These are phyloP conservation scores for Phragmites australis DNA, from an alignment of 176 grass and related monocot genomes.

Conservation along the genomic window DNA sequence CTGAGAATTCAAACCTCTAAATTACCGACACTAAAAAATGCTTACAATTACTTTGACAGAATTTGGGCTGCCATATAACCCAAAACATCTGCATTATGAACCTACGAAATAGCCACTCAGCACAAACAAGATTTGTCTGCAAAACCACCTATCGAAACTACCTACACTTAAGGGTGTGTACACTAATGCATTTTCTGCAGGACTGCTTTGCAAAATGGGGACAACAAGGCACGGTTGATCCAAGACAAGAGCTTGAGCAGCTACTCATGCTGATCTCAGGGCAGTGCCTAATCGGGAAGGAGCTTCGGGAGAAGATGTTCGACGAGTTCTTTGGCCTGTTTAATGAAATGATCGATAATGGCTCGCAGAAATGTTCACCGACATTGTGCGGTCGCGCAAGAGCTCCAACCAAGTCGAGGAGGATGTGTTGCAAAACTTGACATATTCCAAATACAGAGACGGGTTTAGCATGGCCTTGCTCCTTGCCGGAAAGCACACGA, in stretches of 20 bases:
- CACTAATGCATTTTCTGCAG: not conserved
- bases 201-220: conserved; percentile 41
- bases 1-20: too few relatives aligned
- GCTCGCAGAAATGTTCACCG: conserved; percentile 40
- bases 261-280: conserved; percentile 47
- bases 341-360: too few relatives aligned
- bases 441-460: conserved; percentile 52
- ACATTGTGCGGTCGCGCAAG: conserved; percentile 48
- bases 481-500: conserved; percentile 52
- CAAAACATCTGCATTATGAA: too few relatives aligned
- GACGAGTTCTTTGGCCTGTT: conserved; percentile 46
- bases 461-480: conserved; percentile 40
- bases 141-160: too few relatives aligned
- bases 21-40: too few relatives aligned
- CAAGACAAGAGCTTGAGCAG: conserved; percentile 47
- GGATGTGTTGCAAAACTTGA: conserved; percentile 53
- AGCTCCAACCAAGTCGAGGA: conserved; percentile 8
- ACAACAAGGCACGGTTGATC: conserved; percentile 42
- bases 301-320: conserved; percentile 48
- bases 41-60: too few relatives aligned
- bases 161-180: too few relatives aligned
- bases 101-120: too few relatives aligned
- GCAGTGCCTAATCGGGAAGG: conserved; percentile 57
- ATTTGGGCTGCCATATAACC: too few relatives aligned
- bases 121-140: too few relatives aligned